These are phyloP conservation scores for Trapa bicornis DNA, from an alignment of 345 rosid genomes.

Conservation along the genomic window DNA sequence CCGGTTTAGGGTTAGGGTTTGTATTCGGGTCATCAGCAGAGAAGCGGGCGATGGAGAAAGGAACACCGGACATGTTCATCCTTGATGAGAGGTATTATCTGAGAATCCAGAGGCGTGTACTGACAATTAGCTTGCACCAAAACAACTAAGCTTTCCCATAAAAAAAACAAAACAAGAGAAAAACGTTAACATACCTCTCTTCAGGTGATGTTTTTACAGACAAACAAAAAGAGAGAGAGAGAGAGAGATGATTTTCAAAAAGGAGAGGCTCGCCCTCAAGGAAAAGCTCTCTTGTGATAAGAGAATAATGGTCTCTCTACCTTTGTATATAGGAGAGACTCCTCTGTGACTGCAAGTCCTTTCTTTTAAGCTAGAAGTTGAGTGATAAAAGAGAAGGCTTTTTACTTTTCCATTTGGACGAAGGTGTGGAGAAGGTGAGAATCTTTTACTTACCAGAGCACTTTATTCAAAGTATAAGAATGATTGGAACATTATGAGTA, in stretches of 20 bases:
- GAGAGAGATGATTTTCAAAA: conserved; percentile 5
- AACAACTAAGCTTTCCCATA: neutral
- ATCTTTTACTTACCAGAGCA: conserved; percentile 19
- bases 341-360: neutral
- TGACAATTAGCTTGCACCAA: neutral
- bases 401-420: neutral
- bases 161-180: conserved; percentile 1
- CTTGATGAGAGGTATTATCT: conserved; percentile 17
- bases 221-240: neutral
- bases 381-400: neutral
- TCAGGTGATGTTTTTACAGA: neutral
- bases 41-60: conserved; percentile 20
- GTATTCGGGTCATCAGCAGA: conserved; percentile 28
- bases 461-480: conserved; percentile 26
- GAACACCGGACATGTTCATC: conserved; percentile 52
- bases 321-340: conserved; percentile 19
- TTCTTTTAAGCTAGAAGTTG: neutral
- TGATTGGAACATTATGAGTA: conserved; percentile 41
- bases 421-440: conserved; percentile 8
- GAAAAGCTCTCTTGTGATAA: conserved; percentile 1
- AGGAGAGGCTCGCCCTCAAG: neutral
- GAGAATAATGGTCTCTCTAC: neutral
- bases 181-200: neutral
- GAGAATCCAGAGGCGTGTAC: neutral
- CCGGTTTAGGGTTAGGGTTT: conserved; percentile 42